Percentiles rank a stretch among this genome's conserved stretches.
These are phyloP conservation scores for Chalciporus sp. DNA, from an alignment of 1,284 basidiomycete species.

Conservation along the genomic window DNA sequence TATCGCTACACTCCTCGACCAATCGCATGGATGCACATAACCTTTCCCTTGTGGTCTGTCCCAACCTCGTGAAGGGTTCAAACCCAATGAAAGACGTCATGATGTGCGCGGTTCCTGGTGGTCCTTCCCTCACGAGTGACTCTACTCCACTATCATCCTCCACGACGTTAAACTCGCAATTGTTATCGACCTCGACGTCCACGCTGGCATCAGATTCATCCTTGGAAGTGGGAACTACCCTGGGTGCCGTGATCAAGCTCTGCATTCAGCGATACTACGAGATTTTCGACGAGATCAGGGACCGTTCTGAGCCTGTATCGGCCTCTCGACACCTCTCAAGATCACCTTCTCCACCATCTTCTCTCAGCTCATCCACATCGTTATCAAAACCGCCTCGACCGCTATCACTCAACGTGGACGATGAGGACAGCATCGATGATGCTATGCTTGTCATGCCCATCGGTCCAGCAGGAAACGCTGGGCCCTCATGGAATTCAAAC, in stretches of 20 bases:
- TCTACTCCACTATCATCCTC: slow-evolving; percentile 19
- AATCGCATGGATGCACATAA: slow-evolving; percentile 87
- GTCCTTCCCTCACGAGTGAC: slow-evolving; percentile 30
- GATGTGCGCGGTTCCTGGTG: slow-evolving; percentile 67
- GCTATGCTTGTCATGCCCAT: slow-evolving; percentile 75
- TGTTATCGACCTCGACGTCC: slow-evolving; percentile 25
- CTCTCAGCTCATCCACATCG: slow-evolving; percentile 33
- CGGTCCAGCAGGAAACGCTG: slow-evolving; percentile 42
- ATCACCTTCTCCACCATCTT: slow-evolving; percentile 31
- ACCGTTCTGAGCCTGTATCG: slow-evolving; percentile 64
- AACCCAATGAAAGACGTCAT: slow-evolving; percentile 70
- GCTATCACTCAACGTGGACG: slow-evolving; percentile 41
- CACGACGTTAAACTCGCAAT: slow-evolving; percentile 8
- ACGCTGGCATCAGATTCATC: slow-evolving; percentile 28
- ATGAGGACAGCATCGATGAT: slow-evolving; percentile 73
- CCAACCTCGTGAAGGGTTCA: slow-evolving; percentile 73
- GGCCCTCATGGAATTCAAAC: slow-evolving; percentile 10
- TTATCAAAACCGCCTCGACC: slow-evolving; percentile 23
- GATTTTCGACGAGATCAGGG: slow-evolving; percentile 76
- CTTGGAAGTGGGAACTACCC: slow-evolving; percentile 55
- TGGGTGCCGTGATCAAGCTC: slow-evolving; percentile 72
- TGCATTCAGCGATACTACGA: slow-evolving; percentile 85
- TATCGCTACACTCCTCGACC: slow-evolving; percentile 60
- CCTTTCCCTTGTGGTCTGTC: slow-evolving; percentile 75
- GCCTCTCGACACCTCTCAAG: slow-evolving; percentile 23